Evolutionary conservation across 495 filamentous ascomycete genomes (phyloP).

Genomic region (Podospora fimiseda): DNA sequence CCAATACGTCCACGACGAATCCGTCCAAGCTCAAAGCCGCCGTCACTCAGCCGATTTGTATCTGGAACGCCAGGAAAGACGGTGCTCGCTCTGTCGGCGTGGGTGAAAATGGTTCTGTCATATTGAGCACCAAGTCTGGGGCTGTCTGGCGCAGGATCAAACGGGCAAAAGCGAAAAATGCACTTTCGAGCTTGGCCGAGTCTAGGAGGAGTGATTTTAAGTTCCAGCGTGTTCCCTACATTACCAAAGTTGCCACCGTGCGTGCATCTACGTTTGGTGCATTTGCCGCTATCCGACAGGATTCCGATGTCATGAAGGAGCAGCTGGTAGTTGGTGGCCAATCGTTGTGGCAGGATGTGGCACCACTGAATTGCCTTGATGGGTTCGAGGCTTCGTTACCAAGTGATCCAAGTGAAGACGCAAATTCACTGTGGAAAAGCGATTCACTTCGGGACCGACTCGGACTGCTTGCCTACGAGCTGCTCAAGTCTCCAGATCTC

Average conservation of each 20-base stretch:
- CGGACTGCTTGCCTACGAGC: constrained; percentile 34
- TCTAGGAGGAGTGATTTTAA: constrained; percentile 78
- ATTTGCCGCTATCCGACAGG: constrained; percentile 80
- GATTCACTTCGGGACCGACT: constrained; percentile 25
- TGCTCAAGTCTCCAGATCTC: constrained; percentile 51
- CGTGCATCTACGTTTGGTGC: constrained; percentile 82
- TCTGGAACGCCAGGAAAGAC: constrained; percentile 86
- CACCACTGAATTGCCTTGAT: constrained; percentile 58
- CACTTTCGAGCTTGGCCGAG: constrained; percentile 45
- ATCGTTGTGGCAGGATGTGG: constrained; percentile 67
- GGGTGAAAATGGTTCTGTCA: constrained; percentile 89
- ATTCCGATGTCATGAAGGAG: constrained; percentile 73
- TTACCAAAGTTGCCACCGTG: constrained; percentile 77
- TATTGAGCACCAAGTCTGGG: constrained; percentile 85
- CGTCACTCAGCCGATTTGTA: constrained; percentile 63
- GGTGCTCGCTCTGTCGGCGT: constrained; percentile 78
- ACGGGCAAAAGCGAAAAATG: constrained; percentile 71
- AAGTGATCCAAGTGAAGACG: constrained; percentile 21
- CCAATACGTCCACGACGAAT: constrained; percentile 73
- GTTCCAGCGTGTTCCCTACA: constrained; percentile 78
- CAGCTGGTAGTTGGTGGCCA: constrained; percentile 59
- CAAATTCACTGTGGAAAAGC: constrained; percentile 31
- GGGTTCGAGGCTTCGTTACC: constrained; percentile 35
- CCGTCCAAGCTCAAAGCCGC: constrained; percentile 77
- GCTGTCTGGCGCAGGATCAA: constrained; percentile 86